These are phyloP conservation scores for Psilocybe azurescens DNA, from an alignment of 768 basidiomycete species.

Conservation along the genomic window DNA sequence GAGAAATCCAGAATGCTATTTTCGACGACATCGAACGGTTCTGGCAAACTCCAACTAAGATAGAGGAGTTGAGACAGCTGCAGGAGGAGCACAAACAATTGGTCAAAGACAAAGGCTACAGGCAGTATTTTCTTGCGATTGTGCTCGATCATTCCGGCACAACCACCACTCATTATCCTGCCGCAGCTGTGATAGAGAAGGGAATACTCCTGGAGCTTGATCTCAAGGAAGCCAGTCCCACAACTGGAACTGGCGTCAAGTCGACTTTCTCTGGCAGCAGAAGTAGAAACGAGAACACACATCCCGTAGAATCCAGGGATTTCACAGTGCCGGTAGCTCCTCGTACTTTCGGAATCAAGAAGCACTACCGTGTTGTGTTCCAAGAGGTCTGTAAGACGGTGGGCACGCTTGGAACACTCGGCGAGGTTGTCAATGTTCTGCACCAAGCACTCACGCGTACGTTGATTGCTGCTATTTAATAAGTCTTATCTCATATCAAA, in stretches of 20 bases:
- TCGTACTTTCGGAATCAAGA: neutral
- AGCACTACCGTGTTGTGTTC: neutral
- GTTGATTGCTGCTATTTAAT: neutral
- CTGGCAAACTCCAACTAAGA: neutral
- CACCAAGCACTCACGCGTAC: neutral
- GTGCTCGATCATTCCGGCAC: neutral
- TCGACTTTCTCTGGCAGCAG: neutral
- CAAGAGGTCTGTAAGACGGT: neutral
- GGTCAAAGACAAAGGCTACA: neutral
- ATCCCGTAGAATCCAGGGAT: neutral
- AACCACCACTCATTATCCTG: neutral
- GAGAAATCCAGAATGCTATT: slow-evolving; percentile 12
- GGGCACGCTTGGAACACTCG: neutral
- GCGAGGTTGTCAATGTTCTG: neutral
- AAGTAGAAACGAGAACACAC: neutral
- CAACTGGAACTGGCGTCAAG: neutral
- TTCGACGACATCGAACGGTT: slow-evolving; percentile 15
- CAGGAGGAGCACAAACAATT: neutral
- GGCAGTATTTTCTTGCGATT: neutral
- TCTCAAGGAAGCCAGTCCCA: no score
- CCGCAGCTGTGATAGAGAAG: neutral
- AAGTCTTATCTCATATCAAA: neutral
- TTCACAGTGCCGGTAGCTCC: neutral
- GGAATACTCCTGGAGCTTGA: neutral
- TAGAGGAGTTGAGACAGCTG: neutral